Evolutionary conservation across 2,329 filamentous ascomycete genomes (phyloP).

Genomic region (Nigrospora oryzae): DNA sequence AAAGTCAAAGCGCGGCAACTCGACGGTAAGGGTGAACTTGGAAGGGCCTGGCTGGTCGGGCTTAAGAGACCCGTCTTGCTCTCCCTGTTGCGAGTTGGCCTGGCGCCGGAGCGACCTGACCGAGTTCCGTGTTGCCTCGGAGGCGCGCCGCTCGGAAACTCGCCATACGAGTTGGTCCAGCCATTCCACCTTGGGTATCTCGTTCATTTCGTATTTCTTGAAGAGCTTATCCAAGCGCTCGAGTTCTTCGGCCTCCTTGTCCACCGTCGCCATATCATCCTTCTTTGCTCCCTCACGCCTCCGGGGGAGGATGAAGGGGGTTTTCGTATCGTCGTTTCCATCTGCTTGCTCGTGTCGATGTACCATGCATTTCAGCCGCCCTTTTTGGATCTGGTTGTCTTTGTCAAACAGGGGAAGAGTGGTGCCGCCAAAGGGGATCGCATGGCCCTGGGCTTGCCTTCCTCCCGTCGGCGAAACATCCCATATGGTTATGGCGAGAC

Average conservation of each 20-base stretch:
- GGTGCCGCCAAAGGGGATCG: constrained; percentile 88
- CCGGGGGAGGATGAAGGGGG: constrained; percentile 59
- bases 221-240: constrained; percentile 83
- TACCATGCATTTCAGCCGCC: constrained; percentile 82
- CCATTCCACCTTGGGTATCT: constrained; percentile 90
- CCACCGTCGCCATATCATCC: constrained; percentile 40
- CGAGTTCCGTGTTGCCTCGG: constrained; percentile 55
- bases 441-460: constrained; percentile 61
- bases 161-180: constrained; percentile 91
- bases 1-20: constrained; percentile 91
- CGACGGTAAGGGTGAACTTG: constrained; percentile 77
- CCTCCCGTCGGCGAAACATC: constrained; percentile 78
- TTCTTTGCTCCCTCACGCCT: constrained; percentile 42
- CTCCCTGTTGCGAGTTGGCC: constrained; percentile 21
- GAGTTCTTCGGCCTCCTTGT: constrained; percentile 72
- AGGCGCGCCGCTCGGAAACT: constrained; percentile 70
- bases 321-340: constrained; percentile 71
- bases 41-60: constrained; percentile 31
- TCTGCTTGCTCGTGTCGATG: constrained; percentile 79
- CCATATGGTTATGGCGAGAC: constrained; percentile 90
- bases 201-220: constrained; percentile 97
- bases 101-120: constrained; percentile 48
- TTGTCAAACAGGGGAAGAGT: constrained; percentile 87
- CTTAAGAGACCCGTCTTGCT: constrained; percentile 20
- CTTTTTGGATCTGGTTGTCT: constrained; percentile 85